These are phyloP conservation scores for Fragilaria crotonensis DNA, from an alignment of 108 stramenopile species.

Conservation along the genomic window DNA sequence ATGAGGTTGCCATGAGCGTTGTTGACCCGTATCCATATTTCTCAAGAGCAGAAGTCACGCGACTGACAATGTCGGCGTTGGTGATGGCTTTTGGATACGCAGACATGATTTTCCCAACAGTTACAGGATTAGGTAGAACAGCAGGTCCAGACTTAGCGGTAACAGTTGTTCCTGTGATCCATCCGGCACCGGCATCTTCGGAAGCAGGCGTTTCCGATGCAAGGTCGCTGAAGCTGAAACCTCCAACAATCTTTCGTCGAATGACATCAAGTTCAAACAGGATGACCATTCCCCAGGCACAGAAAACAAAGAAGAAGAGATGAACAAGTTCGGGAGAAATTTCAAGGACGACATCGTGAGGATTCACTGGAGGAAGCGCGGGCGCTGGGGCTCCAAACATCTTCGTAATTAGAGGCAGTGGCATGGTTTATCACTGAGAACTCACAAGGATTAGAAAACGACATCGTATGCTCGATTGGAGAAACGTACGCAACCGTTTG, in stretches of 20 bases:
- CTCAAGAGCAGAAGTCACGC: conserved; percentile 8
- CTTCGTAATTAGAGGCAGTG: neutral
- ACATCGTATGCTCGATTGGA: too few species aligned
- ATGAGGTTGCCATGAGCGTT: conserved; percentile 33
- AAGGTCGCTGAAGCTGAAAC: neutral
- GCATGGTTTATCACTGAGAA: too few species aligned
- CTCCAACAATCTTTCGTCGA: neutral
- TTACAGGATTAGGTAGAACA: neutral
- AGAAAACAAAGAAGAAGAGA: neutral
- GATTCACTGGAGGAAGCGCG: neutral
- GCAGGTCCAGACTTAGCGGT: neutral
- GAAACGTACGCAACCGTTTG: too few species aligned
- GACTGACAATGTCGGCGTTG: conserved; percentile 27
- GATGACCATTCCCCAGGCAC: neutral
- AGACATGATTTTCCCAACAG: neutral
- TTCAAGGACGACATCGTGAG: neutral
- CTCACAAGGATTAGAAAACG: too few species aligned
- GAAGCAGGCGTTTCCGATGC: neutral
- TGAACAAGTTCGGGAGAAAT: neutral
- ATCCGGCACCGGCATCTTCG: neutral
- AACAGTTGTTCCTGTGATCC: too few species aligned
- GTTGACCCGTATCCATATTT: conserved; percentile 20
- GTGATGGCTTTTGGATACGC: conserved; percentile 30
- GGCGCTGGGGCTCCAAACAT: neutral
- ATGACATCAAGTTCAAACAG: neutral